Evolutionary conservation across 495 filamentous ascomycete species (phyloP).

Genomic region (Penicillium salamii): DNA sequence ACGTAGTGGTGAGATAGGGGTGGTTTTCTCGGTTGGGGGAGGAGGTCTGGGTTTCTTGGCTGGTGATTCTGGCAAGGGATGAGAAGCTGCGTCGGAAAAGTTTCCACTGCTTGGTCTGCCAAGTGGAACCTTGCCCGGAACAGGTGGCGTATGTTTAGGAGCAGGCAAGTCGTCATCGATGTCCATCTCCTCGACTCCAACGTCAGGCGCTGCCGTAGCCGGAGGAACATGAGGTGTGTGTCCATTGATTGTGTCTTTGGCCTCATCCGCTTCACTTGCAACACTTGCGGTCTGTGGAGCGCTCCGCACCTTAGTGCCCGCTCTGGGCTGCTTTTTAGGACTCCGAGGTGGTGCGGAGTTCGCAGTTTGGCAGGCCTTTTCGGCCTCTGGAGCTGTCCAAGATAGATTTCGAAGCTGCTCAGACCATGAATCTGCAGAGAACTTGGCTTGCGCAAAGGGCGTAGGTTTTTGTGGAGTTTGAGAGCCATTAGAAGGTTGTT

Average conservation of each 20-base stretch:
- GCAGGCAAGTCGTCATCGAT: conserved; percentile 40
- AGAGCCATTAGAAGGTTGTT: not conserved
- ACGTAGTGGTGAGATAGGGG: conserved; percentile 41
- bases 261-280: conserved; percentile 45
- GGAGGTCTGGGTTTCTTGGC: conserved; percentile 22
- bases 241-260: conserved; percentile 26
- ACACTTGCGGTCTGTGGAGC: conserved; percentile 36
- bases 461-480: conserved; percentile 23
- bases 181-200: conserved; percentile 46
- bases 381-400: conserved; percentile 41
- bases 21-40: conserved; percentile 36
- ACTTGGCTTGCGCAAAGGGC: conserved; percentile 47
- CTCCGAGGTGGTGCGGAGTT: conserved; percentile 32
- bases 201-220: conserved; percentile 8
- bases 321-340: conserved; percentile 33
- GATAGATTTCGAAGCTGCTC: conserved; percentile 60
- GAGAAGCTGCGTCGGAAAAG: conserved; percentile 19
- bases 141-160: conserved; percentile 4
- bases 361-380: conserved; percentile 24
- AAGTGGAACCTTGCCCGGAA: conserved; percentile 5
- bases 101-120: conserved; percentile 1
- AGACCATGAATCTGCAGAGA: conserved; percentile 64
- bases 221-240: conserved; percentile 10
- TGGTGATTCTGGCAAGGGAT: conserved; percentile 15
- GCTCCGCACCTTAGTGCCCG: conserved; percentile 25